These are phyloP conservation scores for Colletotrichum noveboracense DNA, from an alignment of 2,329 filamentous ascomycete genomes.

Conservation along the genomic window DNA sequence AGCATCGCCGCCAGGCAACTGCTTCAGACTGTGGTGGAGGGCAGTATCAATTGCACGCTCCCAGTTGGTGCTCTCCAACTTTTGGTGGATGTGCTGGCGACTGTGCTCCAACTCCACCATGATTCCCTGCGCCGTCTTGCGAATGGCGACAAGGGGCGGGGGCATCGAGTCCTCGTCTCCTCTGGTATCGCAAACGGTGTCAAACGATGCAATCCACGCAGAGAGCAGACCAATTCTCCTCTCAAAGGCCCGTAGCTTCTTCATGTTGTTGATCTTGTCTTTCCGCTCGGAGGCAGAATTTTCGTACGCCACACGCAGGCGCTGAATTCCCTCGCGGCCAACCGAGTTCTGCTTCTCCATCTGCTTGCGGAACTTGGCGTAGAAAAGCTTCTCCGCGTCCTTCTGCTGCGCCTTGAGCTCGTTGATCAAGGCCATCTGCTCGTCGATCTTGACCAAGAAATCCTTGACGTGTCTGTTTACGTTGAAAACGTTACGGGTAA, in stretches of 20 bases:
- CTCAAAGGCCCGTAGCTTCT: constrained; percentile 82
- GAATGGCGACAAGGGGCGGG: constrained; percentile 73
- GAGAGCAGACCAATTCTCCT: constrained; percentile 85
- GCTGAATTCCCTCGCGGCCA: constrained; percentile 77
- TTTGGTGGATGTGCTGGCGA: constrained; percentile 88
- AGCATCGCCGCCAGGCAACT: constrained; percentile 73
- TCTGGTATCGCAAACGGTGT: constrained; percentile 75
- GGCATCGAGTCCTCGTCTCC: constrained; percentile 74
- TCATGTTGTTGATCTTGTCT: constrained; percentile 80
- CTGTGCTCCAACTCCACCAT: constrained; percentile 88
- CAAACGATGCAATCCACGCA: constrained; percentile 92
- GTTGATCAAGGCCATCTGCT: constrained; percentile 96
- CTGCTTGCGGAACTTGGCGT: constrained; percentile 90
- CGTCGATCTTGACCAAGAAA: constrained; percentile 98
- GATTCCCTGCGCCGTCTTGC: constrained; percentile 88
- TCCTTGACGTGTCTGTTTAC: constrained; percentile 99
- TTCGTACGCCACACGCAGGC: constrained; percentile 84
- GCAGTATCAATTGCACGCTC: constrained; percentile 87
- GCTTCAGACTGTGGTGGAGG: constrained; percentile 81
- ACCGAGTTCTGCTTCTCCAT: constrained; percentile 81
- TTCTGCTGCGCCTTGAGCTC: constrained; percentile 93
- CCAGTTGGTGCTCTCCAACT: constrained; percentile 82
- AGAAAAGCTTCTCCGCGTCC: constrained; percentile 81
- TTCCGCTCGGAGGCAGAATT: constrained; percentile 78
- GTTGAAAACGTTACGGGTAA: constrained; percentile 98